Percentiles rank a stretch among this genome's conserved stretches.
These are phyloP conservation scores for Warburgia ugandensis DNA, from an alignment of 164 flowering plant genomes.

Conservation along the genomic window DNA sequence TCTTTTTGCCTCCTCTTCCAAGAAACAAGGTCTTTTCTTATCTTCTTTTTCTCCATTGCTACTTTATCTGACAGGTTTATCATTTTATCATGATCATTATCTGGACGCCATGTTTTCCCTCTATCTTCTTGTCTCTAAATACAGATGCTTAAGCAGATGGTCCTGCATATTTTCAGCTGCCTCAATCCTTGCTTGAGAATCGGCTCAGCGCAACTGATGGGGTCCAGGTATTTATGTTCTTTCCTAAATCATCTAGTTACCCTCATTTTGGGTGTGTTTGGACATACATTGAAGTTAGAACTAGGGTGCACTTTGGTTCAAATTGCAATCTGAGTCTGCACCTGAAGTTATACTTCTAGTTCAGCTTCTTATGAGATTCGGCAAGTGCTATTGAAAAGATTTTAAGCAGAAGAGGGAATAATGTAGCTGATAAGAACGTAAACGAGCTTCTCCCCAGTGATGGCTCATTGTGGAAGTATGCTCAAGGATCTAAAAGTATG, in stretches of 20 bases:
- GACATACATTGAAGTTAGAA: too few relatives aligned
- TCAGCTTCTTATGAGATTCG: background rate
- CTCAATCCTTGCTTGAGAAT: constrained; percentile 55
- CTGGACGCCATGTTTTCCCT: background rate
- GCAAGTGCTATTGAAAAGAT: constrained; percentile 32
- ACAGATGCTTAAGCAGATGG: constrained; percentile 43
- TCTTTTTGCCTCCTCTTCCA: too few relatives aligned
- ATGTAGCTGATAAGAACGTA: constrained; percentile 35
- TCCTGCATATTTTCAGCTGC: constrained; percentile 39
- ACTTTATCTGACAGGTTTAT: too few relatives aligned
- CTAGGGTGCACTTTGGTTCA: too few relatives aligned
- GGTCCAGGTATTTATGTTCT: constrained; percentile 31
- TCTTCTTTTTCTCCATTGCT: too few relatives aligned
- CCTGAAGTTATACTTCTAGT: background rate
- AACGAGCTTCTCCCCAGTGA: constrained; percentile 66
- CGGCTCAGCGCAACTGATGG: constrained; percentile 21
- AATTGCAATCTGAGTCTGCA: too few relatives aligned
- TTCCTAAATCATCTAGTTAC: too few relatives aligned
- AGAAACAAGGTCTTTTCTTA: too few relatives aligned
- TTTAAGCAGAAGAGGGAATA: constrained; percentile 26
- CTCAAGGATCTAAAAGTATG: constrained; percentile 56
- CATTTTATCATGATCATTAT: background rate
- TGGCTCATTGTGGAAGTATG: constrained; percentile 66
- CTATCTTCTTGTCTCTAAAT: background rate
- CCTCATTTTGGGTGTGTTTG: too few relatives aligned